phyloP scores from a whole-genome alignment of 2,329 filamentous ascomycete genomes.

The Metarhizium robertsii region DNA sequence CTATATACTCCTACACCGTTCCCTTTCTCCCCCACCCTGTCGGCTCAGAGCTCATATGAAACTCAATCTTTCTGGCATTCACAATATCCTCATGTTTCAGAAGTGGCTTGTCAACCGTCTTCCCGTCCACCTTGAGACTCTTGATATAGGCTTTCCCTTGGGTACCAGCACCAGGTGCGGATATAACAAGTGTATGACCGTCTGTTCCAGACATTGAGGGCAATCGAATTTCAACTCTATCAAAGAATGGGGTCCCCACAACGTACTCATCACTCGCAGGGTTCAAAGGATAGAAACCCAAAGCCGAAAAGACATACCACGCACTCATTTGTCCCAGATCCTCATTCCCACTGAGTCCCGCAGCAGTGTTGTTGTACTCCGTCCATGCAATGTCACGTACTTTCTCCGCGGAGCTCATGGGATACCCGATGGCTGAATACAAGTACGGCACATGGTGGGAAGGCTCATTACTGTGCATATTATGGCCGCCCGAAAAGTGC shows the following conservation, averaged over 20 bases:
- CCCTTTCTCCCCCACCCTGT: slow-evolving; percentile 13
- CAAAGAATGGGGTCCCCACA: slow-evolving; percentile 35
- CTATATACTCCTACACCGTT: slow-evolving; percentile 1
- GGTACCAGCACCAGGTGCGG: slow-evolving; percentile 28
- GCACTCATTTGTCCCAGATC: slow-evolving; percentile 41
- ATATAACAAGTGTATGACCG: slow-evolving; percentile 24
- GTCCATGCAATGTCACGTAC: slow-evolving; percentile 14
- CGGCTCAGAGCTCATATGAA: slow-evolving; percentile 33
- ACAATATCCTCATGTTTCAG: slow-evolving; percentile 32
- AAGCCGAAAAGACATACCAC: slow-evolving; percentile 37
- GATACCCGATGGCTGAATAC: slow-evolving; percentile 32
- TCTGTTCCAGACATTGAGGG: slow-evolving; percentile 17
- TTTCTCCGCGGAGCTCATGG: slow-evolving; percentile 25
- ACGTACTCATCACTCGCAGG: slow-evolving; percentile 35
- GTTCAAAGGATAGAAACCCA: slow-evolving; percentile 38
- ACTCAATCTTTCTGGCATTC: slow-evolving; percentile 26
- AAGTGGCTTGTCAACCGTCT: slow-evolving; percentile 20
- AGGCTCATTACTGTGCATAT: slow-evolving; percentile 38
- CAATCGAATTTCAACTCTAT: slow-evolving; percentile 28
- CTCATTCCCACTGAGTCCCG: slow-evolving; percentile 36
- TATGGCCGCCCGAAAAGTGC: slow-evolving; percentile 34
- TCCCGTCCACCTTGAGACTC: slow-evolving; percentile 30
- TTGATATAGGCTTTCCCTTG: slow-evolving; percentile 28
- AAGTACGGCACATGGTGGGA: slow-evolving; percentile 38
- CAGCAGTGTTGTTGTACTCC: slow-evolving; percentile 35